phyloP scores from a whole-genome alignment of 257 asterid genomes.

The Lantana camara region DNA sequence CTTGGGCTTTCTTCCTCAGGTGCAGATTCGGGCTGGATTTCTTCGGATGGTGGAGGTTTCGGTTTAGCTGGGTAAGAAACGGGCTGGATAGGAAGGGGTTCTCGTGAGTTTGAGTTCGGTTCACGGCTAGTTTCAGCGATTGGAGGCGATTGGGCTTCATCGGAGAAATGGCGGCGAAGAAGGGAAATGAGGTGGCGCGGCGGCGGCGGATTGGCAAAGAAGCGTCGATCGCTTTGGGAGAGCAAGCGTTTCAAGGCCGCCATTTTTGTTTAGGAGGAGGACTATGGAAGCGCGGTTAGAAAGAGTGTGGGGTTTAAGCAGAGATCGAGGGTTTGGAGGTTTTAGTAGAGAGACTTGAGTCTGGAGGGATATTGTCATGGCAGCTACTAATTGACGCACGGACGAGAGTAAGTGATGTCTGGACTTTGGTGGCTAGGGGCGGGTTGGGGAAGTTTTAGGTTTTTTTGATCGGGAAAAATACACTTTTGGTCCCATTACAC shows the following conservation, averaged over 20 bases:
- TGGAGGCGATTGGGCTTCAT: constrained; percentile 38
- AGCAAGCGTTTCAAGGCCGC: constrained; percentile 58
- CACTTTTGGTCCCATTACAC: too few species aligned
- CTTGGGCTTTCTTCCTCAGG: constrained; percentile 25
- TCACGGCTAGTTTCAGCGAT: constrained; percentile 34
- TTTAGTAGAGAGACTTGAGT: too few species aligned
- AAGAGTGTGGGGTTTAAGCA: constrained; percentile 28
- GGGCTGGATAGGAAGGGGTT: constrained; percentile 53
- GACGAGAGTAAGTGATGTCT: too few species aligned
- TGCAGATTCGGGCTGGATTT: constrained; percentile 22
- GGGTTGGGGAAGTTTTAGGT: too few species aligned
- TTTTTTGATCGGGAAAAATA: too few species aligned
- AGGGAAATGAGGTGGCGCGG: constrained; percentile 35
- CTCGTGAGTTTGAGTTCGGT: constrained; percentile 35
- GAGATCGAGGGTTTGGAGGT: constrained; percentile 12
- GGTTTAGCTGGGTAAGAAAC: constrained; percentile 65
- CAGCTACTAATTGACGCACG: too few species aligned
- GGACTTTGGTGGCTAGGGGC: neutral
- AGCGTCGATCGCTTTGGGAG: constrained; percentile 51
- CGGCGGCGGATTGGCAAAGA: constrained; percentile 35
- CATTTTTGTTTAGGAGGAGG: constrained; percentile 43
- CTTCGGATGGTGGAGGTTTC: constrained; percentile 43
- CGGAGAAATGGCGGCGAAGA: constrained; percentile 48
- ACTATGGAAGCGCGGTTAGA: neutral
- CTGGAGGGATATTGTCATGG: too few species aligned